Evolutionary conservation across 768 basidiomycete species (phyloP), one percentile per base, ranked within the genome.

Genomic region (Pulveroboletus frians): DNA sequence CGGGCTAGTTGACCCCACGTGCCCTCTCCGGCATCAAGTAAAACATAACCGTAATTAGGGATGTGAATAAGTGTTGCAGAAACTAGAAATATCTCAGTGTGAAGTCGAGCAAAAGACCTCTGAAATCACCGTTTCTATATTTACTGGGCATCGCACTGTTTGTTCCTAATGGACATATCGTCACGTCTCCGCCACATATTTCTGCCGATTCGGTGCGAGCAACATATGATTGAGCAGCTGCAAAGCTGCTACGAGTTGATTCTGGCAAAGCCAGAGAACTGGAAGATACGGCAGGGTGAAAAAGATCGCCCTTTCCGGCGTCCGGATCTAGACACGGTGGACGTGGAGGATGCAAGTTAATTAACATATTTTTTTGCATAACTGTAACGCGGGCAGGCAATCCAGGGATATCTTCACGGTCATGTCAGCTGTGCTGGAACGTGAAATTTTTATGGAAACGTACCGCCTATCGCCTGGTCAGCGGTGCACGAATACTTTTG

Each of bases 11-110:
- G 95, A 2, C 93, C 93, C 76, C 85, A 87, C 0, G 93, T 92
- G 0, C 92, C 93, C 69, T 98, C 95, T 0, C 95, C 95, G 0
- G 78, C 78, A 55, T 98, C 95, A 2, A 97, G 75, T n/a, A 97
- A 69, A 30, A 96, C 69, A 52, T 78, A 82, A 1, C 90, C 89
- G 47, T 74, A 73, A 1, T 71, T 68, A 0, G 94, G 92, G 31
- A 94, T 82, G 41, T 76, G 75, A 6, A 98, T 69, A 5, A 94
- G 74, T 0, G 87, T 92, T 1, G 84, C 76, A 14, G 88, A 88
- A 2, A 88, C 87, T 88, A 40, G 7, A 35, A 21, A 38, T 14
- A n/a, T 4, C 3, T 56, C 17, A 57, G 50, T 35, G 2, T n/a
- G 14, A 27, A 15, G n/a, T 40, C 18, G 5, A 2, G 3, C 7